A percentile compares a stretch with the other conserved stretches of the same genome.
Evolutionary conservation across 352 stramenopile genomes (phyloP).

Genomic region (Phytophthora nicotianae): DNA sequence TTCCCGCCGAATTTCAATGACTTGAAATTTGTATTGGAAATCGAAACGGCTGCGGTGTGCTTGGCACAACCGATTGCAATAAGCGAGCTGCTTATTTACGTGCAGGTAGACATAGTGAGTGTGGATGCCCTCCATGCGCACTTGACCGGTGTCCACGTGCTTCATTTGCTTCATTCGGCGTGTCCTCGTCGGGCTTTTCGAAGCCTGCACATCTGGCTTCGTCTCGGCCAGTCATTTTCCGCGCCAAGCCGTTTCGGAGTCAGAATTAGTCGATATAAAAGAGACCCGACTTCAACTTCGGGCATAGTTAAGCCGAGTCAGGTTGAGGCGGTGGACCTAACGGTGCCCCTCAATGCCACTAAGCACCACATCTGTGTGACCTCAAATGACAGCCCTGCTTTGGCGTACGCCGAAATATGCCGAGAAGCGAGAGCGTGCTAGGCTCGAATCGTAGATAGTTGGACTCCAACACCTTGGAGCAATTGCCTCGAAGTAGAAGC

Average conservation of each 20-base stretch:
- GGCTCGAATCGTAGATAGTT: too few relatives aligned
- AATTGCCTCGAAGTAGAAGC: too few relatives aligned
- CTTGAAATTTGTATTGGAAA: constrained; percentile 7
- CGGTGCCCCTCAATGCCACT: too few relatives aligned
- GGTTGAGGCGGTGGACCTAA: too few relatives aligned
- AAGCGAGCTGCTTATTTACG: background rate
- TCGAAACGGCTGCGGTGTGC: background rate
- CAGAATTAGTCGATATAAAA: constrained; percentile 17
- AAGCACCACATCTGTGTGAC: background rate
- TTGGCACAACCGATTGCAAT: too few relatives aligned
- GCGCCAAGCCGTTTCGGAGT: background rate
- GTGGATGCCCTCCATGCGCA: background rate
- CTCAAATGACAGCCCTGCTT: background rate
- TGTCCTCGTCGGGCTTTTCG: background rate
- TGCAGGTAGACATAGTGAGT: background rate
- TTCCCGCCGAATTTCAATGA: constrained; percentile 11
- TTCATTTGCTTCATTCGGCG: constrained; percentile 1
- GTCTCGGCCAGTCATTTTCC: constrained; percentile 27
- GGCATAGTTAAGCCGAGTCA: constrained; percentile 12
- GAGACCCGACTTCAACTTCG: constrained; percentile 21
- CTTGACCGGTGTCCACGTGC: background rate
- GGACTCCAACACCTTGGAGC: too few relatives aligned
- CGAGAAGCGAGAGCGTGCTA: too few relatives aligned
- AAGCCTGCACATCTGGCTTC: constrained; percentile 9
- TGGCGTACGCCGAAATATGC: too few relatives aligned